Conservation (phyloP, 345 rosid genomes). For the Gossypium bickii region DNA sequence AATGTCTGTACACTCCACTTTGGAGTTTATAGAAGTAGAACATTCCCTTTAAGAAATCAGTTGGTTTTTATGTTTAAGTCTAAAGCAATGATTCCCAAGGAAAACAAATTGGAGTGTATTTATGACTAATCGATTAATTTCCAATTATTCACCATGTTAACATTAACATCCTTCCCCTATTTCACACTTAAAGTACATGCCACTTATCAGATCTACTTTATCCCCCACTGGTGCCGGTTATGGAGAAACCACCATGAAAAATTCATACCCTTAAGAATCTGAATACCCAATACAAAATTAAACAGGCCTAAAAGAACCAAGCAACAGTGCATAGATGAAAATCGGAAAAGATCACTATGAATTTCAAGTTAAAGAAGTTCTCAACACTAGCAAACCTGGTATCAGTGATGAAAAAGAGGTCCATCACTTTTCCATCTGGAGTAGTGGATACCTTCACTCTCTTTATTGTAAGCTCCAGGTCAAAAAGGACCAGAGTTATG, state of each 20-base stretch:
- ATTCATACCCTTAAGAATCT: background rate
- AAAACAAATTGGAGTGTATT: background rate
- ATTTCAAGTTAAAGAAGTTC: background rate
- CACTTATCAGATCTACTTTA: background rate
- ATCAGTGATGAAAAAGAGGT: constrained; percentile 67
- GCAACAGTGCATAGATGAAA: background rate
- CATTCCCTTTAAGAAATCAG: background rate
- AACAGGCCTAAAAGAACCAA: background rate
- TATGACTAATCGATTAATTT: background rate
- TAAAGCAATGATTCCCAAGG: background rate
- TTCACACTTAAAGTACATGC: background rate
- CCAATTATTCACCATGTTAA: background rate
- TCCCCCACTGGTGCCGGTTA: background rate
- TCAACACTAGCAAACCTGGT: constrained; percentile 44
- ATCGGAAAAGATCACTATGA: background rate
- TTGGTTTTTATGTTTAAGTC: background rate
- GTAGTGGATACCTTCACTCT: constrained; percentile 63
- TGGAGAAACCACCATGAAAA: background rate
- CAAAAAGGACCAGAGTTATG: constrained; percentile 61
- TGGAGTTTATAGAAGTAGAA: background rate
- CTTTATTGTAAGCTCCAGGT: constrained; percentile 58
- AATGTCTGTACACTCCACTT: background rate
- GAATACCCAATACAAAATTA: background rate
- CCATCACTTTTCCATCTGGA: constrained; percentile 71
- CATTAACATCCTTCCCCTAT: background rate